phyloP scores from a whole-genome alignment of 2,329 filamentous ascomycete species.

The Exophiala sideris region DNA sequence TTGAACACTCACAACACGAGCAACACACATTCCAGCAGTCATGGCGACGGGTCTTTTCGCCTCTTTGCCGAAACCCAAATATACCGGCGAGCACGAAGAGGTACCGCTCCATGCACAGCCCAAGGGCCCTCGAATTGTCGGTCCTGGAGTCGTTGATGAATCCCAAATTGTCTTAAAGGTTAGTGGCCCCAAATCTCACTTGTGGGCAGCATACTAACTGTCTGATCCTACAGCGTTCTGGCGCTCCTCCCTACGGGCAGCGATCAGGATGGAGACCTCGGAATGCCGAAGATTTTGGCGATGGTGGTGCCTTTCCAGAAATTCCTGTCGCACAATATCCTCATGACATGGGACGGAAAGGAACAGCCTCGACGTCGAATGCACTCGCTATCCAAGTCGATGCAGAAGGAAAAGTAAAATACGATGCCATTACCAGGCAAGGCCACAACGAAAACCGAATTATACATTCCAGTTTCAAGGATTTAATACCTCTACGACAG shows the following conservation, averaged over 20 bases:
- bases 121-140: conserved; percentile 77
- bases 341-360: conserved; percentile 86
- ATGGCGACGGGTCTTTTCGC: conserved; percentile 67
- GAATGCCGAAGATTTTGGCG: conserved; percentile 84
- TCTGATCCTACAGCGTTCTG: conserved; percentile 57
- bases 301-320: conserved; percentile 94
- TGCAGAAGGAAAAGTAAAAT: conserved; percentile 87
- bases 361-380: conserved; percentile 64
- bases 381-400: conserved; percentile 92
- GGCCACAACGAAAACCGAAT: conserved; percentile 81
- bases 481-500: conserved; percentile 89
- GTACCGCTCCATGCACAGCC: conserved; percentile 67
- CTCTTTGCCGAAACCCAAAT: conserved; percentile 83
- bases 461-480: conserved; percentile 93
- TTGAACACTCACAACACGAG: background rate
- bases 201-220: background rate
- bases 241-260: conserved; percentile 83
- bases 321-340: conserved; percentile 93
- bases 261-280: conserved; percentile 88
- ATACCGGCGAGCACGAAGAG: conserved; percentile 86
- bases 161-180: conserved; percentile 79
- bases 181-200: background rate
- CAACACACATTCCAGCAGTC: background rate
- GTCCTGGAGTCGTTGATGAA: conserved; percentile 74
- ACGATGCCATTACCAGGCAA: conserved; percentile 87